Conservation (phyloP, 164 flowering plant genomes). For the Sextonia rubra region DNA sequence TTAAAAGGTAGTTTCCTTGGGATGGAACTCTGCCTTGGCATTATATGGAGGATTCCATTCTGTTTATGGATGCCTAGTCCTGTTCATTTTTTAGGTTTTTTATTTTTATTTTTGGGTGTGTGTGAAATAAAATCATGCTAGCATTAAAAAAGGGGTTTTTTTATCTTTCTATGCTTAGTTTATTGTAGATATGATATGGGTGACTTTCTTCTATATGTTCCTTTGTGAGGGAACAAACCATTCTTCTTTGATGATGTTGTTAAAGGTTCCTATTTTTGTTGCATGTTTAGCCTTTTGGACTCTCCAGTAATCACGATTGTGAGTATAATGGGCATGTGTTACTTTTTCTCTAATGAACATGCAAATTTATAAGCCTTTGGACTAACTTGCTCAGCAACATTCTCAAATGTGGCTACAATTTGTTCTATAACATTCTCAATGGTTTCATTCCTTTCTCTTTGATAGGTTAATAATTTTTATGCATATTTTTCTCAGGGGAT, state of each 20-base stretch:
- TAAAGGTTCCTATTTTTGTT: neutral
- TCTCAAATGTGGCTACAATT: neutral
- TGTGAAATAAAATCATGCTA: too few species aligned
- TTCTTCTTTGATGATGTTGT: neutral
- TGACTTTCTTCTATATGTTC: neutral
- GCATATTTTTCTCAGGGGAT: neutral
- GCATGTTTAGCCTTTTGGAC: neutral
- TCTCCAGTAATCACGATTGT: neutral
- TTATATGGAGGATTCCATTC: too few species aligned
- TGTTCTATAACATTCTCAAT: slow-evolving; percentile 1
- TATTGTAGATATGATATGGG: neutral
- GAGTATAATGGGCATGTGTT: neutral
- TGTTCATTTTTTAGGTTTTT: too few species aligned
- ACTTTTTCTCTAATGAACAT: neutral
- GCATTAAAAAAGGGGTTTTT: too few species aligned
- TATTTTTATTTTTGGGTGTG: too few species aligned
- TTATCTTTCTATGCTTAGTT: neutral
- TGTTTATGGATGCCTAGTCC: too few species aligned
- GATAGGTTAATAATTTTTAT: neutral
- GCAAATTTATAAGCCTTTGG: neutral
- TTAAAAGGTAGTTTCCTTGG: neutral
- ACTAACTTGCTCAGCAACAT: neutral
- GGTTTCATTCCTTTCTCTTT: neutral
- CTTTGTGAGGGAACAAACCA: neutral
- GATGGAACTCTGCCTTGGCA: too few species aligned